Percentiles rank a stretch among this genome's conserved stretches.
Conservation (phyloP, 2,329 filamentous ascomycete genomes). For the Diaporthe humulicola region DNA sequence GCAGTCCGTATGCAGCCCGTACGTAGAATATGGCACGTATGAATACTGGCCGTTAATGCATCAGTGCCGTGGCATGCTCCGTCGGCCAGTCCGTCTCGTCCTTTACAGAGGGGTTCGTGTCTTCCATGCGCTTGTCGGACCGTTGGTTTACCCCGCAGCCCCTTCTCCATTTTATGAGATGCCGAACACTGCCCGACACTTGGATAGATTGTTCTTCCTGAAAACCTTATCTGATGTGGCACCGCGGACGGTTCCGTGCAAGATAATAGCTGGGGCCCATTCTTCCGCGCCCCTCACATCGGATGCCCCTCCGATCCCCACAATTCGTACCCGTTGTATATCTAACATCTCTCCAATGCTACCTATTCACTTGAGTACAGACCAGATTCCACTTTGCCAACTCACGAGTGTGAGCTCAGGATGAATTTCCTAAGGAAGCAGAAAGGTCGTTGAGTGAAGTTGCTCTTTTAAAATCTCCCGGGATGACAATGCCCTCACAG, state of each 20-base stretch:
- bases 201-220: conserved; percentile 6
- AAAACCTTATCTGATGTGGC: conserved; percentile 24
- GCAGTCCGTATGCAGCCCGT: not conserved
- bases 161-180: not conserved
- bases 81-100: not conserved
- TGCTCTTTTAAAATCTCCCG: too few species aligned
- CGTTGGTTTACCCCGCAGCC: not conserved
- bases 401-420: not conserved
- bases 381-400: not conserved
- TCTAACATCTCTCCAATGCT: not conserved
- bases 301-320: conserved; percentile 1
- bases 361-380: too few species aligned
- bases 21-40: not conserved
- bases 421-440: too few species aligned
- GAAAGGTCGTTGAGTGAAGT: too few species aligned
- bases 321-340: not conserved
- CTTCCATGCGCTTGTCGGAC: not conserved
- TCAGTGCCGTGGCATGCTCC: not conserved
- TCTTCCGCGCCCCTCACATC: conserved; percentile 1
- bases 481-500: not conserved
- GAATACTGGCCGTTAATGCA: not conserved
- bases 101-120: not conserved
- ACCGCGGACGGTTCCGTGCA: not conserved
- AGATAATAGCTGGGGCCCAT: not conserved
- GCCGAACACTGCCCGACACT: conserved; percentile 5